Conservation (phyloP, 2,329 filamentous ascomycete genomes). For the Cladosporium sphaerospermum region DNA sequence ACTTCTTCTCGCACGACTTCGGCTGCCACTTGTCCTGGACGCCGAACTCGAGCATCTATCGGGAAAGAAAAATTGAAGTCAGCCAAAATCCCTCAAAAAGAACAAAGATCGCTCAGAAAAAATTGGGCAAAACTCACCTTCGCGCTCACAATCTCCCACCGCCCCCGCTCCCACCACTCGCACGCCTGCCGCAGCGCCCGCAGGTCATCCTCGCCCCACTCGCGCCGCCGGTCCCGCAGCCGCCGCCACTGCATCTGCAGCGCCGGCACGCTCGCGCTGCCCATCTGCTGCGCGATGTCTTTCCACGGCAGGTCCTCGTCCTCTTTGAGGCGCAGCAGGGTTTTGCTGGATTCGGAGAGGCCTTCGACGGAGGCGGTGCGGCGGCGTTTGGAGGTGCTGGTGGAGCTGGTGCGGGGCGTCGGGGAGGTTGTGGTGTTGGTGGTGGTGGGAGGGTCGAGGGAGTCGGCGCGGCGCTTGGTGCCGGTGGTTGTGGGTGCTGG, state of each 20-base stretch:
- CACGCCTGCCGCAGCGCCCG: slow-evolving; percentile 44
- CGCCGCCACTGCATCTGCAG: slow-evolving; percentile 51
- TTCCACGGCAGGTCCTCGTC: slow-evolving; percentile 50
- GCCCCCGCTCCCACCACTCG: slow-evolving; percentile 48
- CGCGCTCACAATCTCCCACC: slow-evolving; percentile 48
- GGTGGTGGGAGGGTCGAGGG: too few relatives aligned
- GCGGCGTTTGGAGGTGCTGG: slow-evolving; percentile 30
- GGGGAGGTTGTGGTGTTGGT: not conserved
- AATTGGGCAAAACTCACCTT: slow-evolving; percentile 37
- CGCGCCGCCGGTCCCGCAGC: slow-evolving; percentile 44
- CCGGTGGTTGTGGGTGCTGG: slow-evolving; percentile 35
- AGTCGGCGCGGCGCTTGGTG: slow-evolving; percentile 28
- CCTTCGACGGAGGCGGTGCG: slow-evolving; percentile 38
- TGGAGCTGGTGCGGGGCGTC: slow-evolving; percentile 15
- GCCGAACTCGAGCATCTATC: slow-evolving; percentile 49
- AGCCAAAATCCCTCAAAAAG: slow-evolving; percentile 4
- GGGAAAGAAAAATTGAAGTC: not conserved
- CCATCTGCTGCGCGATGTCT: slow-evolving; percentile 47
- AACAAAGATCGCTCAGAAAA: too few relatives aligned
- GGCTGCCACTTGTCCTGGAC: slow-evolving; percentile 46
- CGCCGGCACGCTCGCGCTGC: slow-evolving; percentile 45
- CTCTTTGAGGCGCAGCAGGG: slow-evolving; percentile 47
- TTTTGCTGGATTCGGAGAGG: slow-evolving; percentile 45
- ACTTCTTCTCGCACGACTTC: slow-evolving; percentile 46
- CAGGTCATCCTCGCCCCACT: slow-evolving; percentile 47